Evolutionary conservation across 495 filamentous ascomycete species (phyloP).

Genomic region (Aspergillus cristatus): DNA sequence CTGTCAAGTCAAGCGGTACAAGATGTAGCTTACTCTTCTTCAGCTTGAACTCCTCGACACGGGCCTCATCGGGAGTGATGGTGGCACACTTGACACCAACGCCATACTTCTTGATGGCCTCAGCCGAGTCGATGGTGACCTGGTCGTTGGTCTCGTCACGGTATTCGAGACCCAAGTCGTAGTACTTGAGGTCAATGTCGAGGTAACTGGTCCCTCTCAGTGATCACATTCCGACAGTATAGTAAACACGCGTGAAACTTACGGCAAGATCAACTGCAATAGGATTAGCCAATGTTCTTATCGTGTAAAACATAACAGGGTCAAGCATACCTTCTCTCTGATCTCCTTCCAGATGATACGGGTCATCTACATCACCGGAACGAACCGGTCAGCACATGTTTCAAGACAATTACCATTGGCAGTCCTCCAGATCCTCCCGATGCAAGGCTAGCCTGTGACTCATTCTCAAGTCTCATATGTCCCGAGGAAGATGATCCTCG

Average conservation of each 20-base stretch:
- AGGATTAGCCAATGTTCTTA: slow-evolving; percentile 11
- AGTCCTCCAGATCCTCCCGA: too few relatives aligned
- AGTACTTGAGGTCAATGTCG: slow-evolving; percentile 97
- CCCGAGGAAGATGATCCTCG: too few relatives aligned
- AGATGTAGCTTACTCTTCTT: slow-evolving; percentile 74
- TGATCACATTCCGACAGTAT: background rate
- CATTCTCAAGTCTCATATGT: too few relatives aligned
- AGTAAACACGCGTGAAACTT: slow-evolving; percentile 19
- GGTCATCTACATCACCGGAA: slow-evolving; percentile 77
- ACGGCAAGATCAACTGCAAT: slow-evolving; percentile 73
- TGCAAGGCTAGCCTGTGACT: too few relatives aligned
- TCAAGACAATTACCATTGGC: slow-evolving; percentile 2
- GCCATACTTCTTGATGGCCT: slow-evolving; percentile 97
- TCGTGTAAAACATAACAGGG: too few relatives aligned
- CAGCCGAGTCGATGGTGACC: slow-evolving; percentile 87
- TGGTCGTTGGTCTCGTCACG: slow-evolving; percentile 93
- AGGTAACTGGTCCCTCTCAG: slow-evolving; percentile 57
- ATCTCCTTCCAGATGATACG: slow-evolving; percentile 98
- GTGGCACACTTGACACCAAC: slow-evolving; percentile 99
- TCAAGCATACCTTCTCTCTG: slow-evolving; percentile 67
- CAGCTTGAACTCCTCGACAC: slow-evolving; percentile 94
- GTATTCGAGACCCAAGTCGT: slow-evolving; percentile 91
- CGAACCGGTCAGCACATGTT: slow-evolving; percentile 18
- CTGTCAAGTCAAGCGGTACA: background rate
- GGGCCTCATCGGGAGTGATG: slow-evolving; percentile 93